phyloP scores from a whole-genome alignment of 176 grass and related monocot genomes.

The Oryza rufipogon region DNA sequence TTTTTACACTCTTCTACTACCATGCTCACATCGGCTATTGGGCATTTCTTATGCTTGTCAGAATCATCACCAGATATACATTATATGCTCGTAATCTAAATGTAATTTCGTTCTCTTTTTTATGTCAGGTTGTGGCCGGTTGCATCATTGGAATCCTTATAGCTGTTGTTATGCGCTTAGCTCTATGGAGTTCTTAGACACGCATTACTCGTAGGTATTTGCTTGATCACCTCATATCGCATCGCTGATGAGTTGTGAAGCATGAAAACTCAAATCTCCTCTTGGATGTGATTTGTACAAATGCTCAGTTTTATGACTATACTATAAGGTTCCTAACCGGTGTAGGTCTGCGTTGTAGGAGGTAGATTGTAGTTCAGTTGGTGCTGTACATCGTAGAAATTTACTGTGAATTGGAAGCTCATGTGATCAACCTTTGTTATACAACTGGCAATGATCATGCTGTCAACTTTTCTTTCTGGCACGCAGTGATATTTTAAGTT shows the following conservation, averaged over 20 bases:
- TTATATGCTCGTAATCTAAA: not conserved
- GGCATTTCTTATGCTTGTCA: not conserved
- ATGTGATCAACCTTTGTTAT: conserved; percentile 18
- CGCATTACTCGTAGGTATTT: not conserved
- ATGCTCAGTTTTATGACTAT: not conserved
- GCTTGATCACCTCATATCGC: conserved; percentile 16
- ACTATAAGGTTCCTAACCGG: conserved; percentile 3
- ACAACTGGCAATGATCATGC: not conserved
- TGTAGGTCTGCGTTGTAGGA: conserved; percentile 21
- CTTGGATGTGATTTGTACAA: conserved; percentile 25
- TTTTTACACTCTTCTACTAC: not conserved
- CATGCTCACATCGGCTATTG: not conserved
- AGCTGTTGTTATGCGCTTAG: conserved; percentile 55
- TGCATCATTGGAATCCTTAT: conserved; percentile 68
- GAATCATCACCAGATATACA: not conserved
- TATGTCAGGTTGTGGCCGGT: conserved; percentile 79
- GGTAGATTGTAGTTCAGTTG: conserved; percentile 20
- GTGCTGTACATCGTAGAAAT: conserved; percentile 33
- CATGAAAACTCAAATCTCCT: not conserved
- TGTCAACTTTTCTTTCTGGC: conserved; percentile 14
- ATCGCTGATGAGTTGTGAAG: conserved; percentile 21
- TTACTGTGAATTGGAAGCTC: conserved; percentile 1
- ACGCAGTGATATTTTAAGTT: not conserved
- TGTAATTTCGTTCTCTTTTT: not conserved
- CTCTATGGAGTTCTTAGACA: conserved; percentile 35